Evolutionary conservation across 148 eudicot genomes (phyloP), one percentile per base, ranked within the genome.

Genomic region (Rhododendron griersonianum): DNA sequence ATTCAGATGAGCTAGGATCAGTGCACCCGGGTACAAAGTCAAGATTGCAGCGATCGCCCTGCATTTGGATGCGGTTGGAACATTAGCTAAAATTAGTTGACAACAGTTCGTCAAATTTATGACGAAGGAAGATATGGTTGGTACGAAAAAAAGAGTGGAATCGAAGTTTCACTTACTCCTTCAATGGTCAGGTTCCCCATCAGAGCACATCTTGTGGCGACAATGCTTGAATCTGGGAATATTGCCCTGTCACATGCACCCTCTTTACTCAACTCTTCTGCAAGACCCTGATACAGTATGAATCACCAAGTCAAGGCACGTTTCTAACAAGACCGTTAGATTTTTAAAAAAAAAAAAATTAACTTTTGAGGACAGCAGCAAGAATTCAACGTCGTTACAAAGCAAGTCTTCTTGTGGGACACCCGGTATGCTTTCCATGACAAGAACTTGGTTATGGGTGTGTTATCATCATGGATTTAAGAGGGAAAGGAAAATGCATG

Each of bases 41-140:
- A 88, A 96, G 92, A 87, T 93, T 90, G 89, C 99, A 94, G 19
- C 99, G 95, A 73, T 96, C 97, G n/a, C 99, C 99, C 99, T 96
- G 90, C 92, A 89, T 50, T 53, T 11, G 57, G 77, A 84, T 25
- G 78, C 65, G 53, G 7, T 15, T 23, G 55, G 28, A 71, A 71
- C 53, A 13, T 37, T 39, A 39, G 51, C 4, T 51, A 28, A 80
- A 25, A 50, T 63, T 80, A 45, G 11, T 28, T 44, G 23, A 44
- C 44, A n/a, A 15, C 7, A 30, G 44, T 33, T 30, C 16, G 19
- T 35, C 4, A 25, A 83, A 76, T 61, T 28, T 51, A 5, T 21
- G 47, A 82, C 4, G 10, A 15, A 7, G 71, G 3, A 55, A 55
- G 23, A 21, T 5, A 59, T 21, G n/a, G 65, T 59, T 19, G 5